These are phyloP conservation scores for Exophiala sp. DNA, from an alignment of 2,329 filamentous ascomycete species.

Conservation along the genomic window DNA sequence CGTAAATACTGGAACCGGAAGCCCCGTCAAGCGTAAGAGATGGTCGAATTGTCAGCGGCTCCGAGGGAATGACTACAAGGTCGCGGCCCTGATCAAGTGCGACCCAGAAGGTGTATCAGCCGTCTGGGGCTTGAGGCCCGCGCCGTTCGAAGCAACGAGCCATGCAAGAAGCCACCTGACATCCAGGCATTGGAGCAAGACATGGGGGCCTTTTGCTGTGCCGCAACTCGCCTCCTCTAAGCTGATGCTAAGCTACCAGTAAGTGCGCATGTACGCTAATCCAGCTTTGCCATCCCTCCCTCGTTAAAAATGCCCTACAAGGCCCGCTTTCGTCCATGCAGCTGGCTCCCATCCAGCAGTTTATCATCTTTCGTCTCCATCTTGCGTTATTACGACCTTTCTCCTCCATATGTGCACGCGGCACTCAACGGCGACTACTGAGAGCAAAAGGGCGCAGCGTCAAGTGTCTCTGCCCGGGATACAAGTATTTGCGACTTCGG, in stretches of 20 bases:
- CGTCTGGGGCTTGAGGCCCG: no score
- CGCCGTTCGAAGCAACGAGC: not conserved
- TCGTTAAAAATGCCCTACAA: slow-evolving; percentile 20
- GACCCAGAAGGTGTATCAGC: no score
- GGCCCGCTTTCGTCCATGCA: slow-evolving; percentile 14
- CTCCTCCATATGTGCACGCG: slow-evolving; percentile 6
- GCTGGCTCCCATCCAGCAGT: slow-evolving; percentile 9
- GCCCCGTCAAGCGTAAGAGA: no score
- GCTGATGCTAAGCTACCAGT: not conserved
- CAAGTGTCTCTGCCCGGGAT: slow-evolving; percentile 15
- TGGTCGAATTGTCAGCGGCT: no score
- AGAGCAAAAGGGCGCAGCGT: slow-evolving; percentile 2
- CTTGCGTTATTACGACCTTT: slow-evolving; percentile 6
- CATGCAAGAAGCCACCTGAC: slow-evolving; percentile 2
- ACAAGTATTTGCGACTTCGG: slow-evolving; percentile 17
- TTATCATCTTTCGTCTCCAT: slow-evolving; percentile 14
- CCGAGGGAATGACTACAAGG: no score
- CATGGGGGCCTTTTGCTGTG: not conserved
- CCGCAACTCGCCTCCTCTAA: not conserved
- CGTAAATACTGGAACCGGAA: no score
- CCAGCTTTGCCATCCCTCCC: slow-evolving; percentile 7
- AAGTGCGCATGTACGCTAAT: slow-evolving; percentile 9
- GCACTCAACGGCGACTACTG: not conserved
- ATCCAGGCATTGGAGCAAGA: not conserved
- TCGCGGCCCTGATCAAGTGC: no score